Conservation (phyloP, 164 flowering plant genomes). For the Chimonanthus salicifolius region DNA sequence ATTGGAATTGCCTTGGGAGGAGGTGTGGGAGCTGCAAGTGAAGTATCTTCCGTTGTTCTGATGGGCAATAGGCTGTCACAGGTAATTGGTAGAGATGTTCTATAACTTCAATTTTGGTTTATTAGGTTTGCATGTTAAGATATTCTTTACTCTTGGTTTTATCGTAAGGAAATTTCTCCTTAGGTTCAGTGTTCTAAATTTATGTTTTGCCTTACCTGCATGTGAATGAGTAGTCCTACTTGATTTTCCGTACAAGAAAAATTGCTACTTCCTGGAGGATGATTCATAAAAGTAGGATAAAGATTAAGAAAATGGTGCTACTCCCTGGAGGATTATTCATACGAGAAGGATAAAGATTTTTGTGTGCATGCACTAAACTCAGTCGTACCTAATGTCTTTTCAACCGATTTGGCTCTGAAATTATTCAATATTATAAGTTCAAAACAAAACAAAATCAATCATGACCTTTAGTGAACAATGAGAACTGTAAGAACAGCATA, state of each 20-base stretch:
- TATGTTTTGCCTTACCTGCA: background rate
- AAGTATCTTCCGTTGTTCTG: constrained; percentile 85
- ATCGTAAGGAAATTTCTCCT: background rate
- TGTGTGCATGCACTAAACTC: background rate
- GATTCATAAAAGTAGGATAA: background rate
- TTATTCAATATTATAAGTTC: background rate
- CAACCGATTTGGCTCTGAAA: background rate
- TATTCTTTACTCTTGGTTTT: background rate
- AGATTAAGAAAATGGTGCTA: background rate
- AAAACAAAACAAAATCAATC: background rate
- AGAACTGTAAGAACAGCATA: background rate
- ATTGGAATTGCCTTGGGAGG: constrained; percentile 94
- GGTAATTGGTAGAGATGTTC: constrained; percentile 29
- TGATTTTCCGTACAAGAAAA: background rate
- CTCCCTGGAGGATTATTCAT: background rate
- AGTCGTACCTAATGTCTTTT: background rate
- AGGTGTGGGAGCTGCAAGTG: constrained; percentile 97
- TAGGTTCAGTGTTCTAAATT: background rate
- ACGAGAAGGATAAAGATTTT: background rate
- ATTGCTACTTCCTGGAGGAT: background rate
- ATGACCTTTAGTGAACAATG: background rate
- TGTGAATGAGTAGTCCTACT: background rate
- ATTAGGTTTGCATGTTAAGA: background rate
- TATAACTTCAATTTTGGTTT: background rate
- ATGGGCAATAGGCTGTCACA: constrained; percentile 88